Percentiles rank a stretch among this genome's conserved stretches.
Conservation (phyloP, 805 yeast species). For the Kuraishia hungarica region DNA sequence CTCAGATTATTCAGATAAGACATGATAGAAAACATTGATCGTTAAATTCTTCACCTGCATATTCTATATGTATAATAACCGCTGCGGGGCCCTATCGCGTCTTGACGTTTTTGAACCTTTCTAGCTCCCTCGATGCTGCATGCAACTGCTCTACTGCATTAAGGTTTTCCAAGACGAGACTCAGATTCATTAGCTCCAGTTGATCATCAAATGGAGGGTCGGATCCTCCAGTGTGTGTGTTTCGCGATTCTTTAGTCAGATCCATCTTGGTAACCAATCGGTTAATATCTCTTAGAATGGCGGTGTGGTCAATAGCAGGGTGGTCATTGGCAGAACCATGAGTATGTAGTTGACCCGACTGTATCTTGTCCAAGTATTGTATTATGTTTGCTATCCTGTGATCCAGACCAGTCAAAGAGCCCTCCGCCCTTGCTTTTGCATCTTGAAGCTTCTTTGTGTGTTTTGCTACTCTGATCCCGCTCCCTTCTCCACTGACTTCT, state of each 20-base stretch:
- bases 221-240: neutral
- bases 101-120: neutral
- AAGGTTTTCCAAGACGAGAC: neutral
- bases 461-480: neutral
- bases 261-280: neutral
- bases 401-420: neutral
- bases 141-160: neutral
- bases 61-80: neutral
- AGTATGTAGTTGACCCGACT: neutral
- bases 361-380: neutral
- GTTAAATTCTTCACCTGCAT: neutral
- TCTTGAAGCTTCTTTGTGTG: neutral
- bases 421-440: neutral
- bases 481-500: neutral
- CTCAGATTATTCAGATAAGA: neutral
- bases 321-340: neutral
- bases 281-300: neutral
- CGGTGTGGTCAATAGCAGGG: neutral
- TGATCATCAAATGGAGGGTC: neutral
- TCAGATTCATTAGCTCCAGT: neutral
- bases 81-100: neutral
- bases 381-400: neutral
- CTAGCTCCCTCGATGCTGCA: neutral
- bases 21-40: neutral
- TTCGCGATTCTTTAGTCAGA: neutral